phyloP scores from a whole-genome alignment of 495 filamentous ascomycete species.

The Xylaria bambusicola region DNA sequence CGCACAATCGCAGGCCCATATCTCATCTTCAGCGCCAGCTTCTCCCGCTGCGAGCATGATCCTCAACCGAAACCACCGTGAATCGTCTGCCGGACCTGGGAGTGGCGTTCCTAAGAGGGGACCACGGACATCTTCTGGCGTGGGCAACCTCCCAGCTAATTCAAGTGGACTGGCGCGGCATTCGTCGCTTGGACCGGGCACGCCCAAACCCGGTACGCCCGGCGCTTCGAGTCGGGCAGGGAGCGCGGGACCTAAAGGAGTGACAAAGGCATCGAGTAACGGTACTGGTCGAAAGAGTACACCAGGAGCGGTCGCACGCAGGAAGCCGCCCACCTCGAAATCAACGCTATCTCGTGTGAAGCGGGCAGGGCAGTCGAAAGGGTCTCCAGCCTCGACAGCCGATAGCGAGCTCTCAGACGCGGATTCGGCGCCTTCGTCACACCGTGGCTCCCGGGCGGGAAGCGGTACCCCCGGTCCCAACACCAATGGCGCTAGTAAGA shows the following conservation, averaged over 20 bases:
- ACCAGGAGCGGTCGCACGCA: conserved; percentile 59
- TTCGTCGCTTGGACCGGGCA: conserved; percentile 79
- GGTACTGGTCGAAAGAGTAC: conserved; percentile 60
- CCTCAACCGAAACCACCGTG: conserved; percentile 66
- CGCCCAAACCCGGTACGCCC: conserved; percentile 77
- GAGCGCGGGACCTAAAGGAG: conserved; percentile 66
- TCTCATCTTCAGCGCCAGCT: conserved; percentile 61
- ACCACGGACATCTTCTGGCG: conserved; percentile 65
- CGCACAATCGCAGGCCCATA: conserved; percentile 43
- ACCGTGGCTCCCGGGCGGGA: conserved; percentile 37
- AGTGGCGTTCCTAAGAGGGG: conserved; percentile 64
- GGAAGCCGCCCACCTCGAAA: conserved; percentile 59
- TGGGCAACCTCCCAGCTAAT: conserved; percentile 65
- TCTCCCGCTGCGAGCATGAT: conserved; percentile 65
- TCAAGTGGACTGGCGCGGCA: conserved; percentile 77
- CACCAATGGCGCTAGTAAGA: conserved; percentile 21
- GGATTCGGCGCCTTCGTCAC: conserved; percentile 54
- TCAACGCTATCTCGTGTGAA: conserved; percentile 56
- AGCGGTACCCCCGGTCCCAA: conserved; percentile 49
- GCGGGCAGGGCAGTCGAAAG: conserved; percentile 53
- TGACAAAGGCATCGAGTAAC: conserved; percentile 47
- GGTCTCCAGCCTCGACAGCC: conserved; percentile 57
- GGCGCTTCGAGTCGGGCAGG: conserved; percentile 61
- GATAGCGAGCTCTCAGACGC: conserved; percentile 70
- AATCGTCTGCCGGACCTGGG: conserved; percentile 73